phyloP scores from a whole-genome alignment of 257 asterid genomes.

The Rubia yunnanensis region DNA sequence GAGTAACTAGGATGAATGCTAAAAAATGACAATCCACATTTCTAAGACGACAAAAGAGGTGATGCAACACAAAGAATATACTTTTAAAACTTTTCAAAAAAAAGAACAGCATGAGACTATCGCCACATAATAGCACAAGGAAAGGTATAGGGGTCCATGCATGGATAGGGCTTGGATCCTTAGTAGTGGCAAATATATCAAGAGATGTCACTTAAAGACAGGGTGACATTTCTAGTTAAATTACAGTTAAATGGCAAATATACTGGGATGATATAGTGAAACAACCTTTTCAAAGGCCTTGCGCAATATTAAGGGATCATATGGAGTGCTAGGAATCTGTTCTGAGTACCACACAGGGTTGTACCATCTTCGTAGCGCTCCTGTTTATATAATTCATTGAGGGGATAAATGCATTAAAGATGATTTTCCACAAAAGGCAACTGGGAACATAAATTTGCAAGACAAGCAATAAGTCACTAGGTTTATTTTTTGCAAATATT shows the following conservation, averaged over 20 bases:
- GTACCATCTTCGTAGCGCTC: constrained; percentile 88
- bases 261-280: constrained; percentile 14
- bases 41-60: not conserved
- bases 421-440: constrained; percentile 1
- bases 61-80: not conserved
- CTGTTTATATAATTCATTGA: constrained; percentile 35
- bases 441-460: not conserved
- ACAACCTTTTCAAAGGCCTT: constrained; percentile 91
- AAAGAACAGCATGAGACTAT: not conserved
- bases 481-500: not conserved
- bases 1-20: not conserved
- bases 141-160: not conserved
- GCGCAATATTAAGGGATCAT: constrained; percentile 66
- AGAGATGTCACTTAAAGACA: not conserved
- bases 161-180: not conserved
- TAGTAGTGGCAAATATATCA: not conserved
- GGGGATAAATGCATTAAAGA: not conserved
- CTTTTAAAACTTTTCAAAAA: not conserved
- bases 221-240: not conserved
- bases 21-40: not conserved
- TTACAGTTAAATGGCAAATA: not conserved
- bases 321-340: constrained; percentile 67
- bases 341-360: constrained; percentile 89
- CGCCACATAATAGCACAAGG: not conserved
- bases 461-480: not conserved